Base-by-base conservation (phyloP, 768 basidiomycete species). In the Pleurotus djamor region DNA sequence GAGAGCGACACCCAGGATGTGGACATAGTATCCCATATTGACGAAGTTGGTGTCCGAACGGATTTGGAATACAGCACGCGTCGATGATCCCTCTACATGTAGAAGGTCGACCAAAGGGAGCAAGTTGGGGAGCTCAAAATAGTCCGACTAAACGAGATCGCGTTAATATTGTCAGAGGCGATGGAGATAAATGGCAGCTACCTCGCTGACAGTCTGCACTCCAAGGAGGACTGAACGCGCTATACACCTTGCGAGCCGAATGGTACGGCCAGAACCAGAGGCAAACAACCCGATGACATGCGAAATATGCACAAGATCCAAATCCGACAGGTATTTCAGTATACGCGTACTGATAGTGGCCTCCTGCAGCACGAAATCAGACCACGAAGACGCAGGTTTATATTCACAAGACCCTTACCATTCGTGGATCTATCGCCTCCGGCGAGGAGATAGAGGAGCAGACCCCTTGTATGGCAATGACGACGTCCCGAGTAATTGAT, bases 41-140 rank as follows among this genome's bases (percentile, higher is more conserved):
- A 84, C 79, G 59, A 86, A 92, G 69, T 90, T 83, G 3, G 81
- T 85, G 28, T 81, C 61, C 41, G 88, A 65, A 21, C 84, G 79
- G 61, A 92, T 87, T 48, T 82, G 71, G 28, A 77, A 79, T 37
- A 52, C 74, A 68, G 59, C 76, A 32, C 17, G 13, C 36, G 5
- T 13, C 9, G 38, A 43, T 35, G 57, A 51, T 16, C 61, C 54
- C 5, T 58, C 45, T 10, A 35, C 54, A 9, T 59, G 76, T 35
- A 72, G 75, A 2, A 81, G 76, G 56, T 93, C 73, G n/a, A 83
- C 68, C 7, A 89, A 63, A 2, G 78, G 75, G n/a, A 69, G 58
- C 6, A 92, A 77, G 3, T 83, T 74, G 7, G 85, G 87, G 12
- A 81, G 69, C 16, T 73, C 66, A n/a, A 63, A 67, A 62, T 80